Conservation (phyloP, 2,329 filamentous ascomycete genomes). For the Cytospora chrysosperma region DNA sequence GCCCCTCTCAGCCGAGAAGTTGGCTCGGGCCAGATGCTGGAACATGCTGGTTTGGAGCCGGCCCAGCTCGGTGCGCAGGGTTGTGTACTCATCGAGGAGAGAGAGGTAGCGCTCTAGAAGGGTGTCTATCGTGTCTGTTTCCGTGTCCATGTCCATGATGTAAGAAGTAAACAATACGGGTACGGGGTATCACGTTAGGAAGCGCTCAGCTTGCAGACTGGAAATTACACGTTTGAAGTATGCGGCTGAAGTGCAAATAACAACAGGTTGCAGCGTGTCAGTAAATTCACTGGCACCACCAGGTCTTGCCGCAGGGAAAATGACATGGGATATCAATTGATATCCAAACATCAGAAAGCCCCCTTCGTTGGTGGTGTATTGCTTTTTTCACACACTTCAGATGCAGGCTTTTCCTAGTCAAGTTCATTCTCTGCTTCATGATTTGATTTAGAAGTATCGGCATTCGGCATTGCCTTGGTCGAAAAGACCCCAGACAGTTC, state of each 20-base stretch:
- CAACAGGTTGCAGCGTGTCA: not conserved
- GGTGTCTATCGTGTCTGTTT: slow-evolving; percentile 51
- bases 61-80: slow-evolving; percentile 54
- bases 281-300: slow-evolving; percentile 10
- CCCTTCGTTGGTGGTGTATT: not conserved
- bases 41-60: slow-evolving; percentile 55
- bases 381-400: too few relatives aligned
- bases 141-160: slow-evolving; percentile 29
- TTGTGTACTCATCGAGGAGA: slow-evolving; percentile 66
- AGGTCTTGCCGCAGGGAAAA: slow-evolving; percentile 16
- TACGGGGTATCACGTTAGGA: not conserved
- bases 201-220: not conserved
- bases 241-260: slow-evolving; percentile 9
- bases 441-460: too few relatives aligned
- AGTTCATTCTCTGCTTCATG: too few relatives aligned
- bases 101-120: slow-evolving; percentile 65
- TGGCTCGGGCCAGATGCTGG: slow-evolving; percentile 68
- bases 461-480: not conserved
- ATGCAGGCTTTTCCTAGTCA: not conserved
- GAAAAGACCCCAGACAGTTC: too few relatives aligned
- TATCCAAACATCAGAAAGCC: not conserved
- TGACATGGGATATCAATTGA: not conserved
- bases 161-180: not conserved
- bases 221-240: not conserved
- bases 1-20: slow-evolving; percentile 66